phyloP scores from a whole-genome alignment of 176 grass and related monocot species.

The Oryza glaberrima region DNA sequence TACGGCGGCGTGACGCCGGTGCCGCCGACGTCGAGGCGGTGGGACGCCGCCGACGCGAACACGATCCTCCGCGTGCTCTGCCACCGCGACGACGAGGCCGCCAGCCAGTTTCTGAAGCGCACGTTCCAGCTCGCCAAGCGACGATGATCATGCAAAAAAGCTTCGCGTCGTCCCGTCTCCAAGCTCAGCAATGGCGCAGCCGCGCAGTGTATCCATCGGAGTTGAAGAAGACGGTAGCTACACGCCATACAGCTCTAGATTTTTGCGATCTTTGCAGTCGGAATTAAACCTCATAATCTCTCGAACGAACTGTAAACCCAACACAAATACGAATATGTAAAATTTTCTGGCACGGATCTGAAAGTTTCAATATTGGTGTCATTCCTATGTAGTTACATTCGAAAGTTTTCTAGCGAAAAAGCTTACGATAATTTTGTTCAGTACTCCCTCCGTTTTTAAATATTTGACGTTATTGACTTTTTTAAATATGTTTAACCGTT shows the following conservation, averaged over 20 bases:
- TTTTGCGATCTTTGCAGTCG: not conserved
- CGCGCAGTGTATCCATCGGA: not conserved
- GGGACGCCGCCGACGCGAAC: slow-evolving; percentile 71
- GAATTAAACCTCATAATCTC: not conserved
- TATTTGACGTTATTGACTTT: too few relatives aligned
- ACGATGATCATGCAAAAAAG: slow-evolving; percentile 50
- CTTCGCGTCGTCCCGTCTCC: not conserved
- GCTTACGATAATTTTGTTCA: too few relatives aligned
- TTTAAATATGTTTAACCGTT: too few relatives aligned
- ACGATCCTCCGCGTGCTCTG: slow-evolving; percentile 85
- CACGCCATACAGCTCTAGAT: too few relatives aligned
- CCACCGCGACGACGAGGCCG: slow-evolving; percentile 75
- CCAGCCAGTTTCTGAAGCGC: slow-evolving; percentile 85
- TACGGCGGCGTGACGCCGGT: slow-evolving; percentile 27
- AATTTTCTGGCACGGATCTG: not conserved
- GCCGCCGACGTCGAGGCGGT: slow-evolving; percentile 71
- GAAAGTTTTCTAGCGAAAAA: too few relatives aligned
- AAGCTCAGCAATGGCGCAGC: not conserved
- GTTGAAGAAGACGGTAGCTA: not conserved
- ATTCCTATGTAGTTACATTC: not conserved
- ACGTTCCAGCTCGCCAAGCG: slow-evolving; percentile 81
- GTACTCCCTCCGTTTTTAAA: too few relatives aligned
- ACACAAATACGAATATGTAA: not conserved
- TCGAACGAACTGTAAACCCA: not conserved
- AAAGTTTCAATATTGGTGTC: not conserved